Evolutionary conservation across 1,284 basidiomycete species (phyloP).

Genomic region (Leccinum subfulvum): DNA sequence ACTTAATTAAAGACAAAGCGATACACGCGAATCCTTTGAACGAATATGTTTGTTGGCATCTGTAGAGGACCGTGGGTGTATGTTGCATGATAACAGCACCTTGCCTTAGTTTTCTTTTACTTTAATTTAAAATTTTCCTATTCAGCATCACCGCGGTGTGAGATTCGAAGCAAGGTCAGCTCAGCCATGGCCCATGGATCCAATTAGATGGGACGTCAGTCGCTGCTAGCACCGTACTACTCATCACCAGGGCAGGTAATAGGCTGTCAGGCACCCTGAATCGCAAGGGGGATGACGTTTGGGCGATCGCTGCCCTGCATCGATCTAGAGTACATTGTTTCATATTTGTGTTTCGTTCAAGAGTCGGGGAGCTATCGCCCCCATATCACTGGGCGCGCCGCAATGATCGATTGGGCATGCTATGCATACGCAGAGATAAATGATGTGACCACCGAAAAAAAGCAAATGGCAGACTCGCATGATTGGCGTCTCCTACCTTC

Average conservation of each 20-base stretch:
- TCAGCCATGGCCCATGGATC: background rate
- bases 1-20: conserved; percentile 1
- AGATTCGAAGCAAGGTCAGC: background rate
- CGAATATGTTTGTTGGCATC: conserved; percentile 9
- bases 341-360: background rate
- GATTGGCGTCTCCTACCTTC: background rate
- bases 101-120: background rate
- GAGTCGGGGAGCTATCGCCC: background rate
- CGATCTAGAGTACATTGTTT: conserved; percentile 2
- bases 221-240: background rate
- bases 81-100: conserved; percentile 21
- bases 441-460: background rate
- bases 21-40: background rate
- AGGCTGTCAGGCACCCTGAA: background rate
- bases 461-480: conserved; percentile 3
- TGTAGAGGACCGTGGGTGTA: background rate
- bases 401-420: background rate
- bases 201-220: background rate
- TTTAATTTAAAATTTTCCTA: background rate
- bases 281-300: background rate
- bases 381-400: conserved; percentile 5
- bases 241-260: background rate
- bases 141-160: conserved; percentile 9
- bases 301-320: conserved; percentile 10
- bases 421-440: background rate